Evolutionary conservation across 139 green algal species (phyloP).

Genomic region (Penium margaritaceum): DNA sequence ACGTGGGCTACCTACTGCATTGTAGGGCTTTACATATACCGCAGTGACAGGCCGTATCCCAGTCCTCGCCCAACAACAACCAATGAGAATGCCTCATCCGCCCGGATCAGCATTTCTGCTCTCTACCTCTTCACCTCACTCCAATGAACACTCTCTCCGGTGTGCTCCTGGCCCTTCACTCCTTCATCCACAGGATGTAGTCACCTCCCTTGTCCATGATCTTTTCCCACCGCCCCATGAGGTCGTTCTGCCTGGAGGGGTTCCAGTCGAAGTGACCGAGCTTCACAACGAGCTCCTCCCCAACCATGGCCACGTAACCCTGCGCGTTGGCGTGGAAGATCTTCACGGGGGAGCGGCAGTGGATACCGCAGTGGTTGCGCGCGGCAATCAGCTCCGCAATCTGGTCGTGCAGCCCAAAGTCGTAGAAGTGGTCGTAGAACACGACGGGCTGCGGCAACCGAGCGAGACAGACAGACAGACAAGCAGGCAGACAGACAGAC

Average conservation of each 20-base stretch:
- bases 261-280: slow-evolving; percentile 39
- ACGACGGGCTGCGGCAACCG: slow-evolving; percentile 43
- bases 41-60: too few relatives aligned
- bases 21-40: too few relatives aligned
- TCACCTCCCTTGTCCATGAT: slow-evolving; percentile 28
- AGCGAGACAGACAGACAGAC: neutral
- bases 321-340: slow-evolving; percentile 46
- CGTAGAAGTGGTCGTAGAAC: slow-evolving; percentile 57
- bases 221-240: slow-evolving; percentile 25
- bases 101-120: too few relatives aligned
- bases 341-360: slow-evolving; percentile 47
- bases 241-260: slow-evolving; percentile 31
- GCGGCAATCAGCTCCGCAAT: slow-evolving; percentile 49
- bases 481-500: too few relatives aligned
- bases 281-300: slow-evolving; percentile 41
- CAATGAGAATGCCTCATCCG: too few relatives aligned
- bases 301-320: slow-evolving; percentile 53
- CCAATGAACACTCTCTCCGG: too few relatives aligned
- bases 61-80: too few relatives aligned
- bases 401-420: slow-evolving; percentile 38
- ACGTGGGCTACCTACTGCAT: too few relatives aligned
- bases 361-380: slow-evolving; percentile 40
- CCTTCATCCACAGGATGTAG: slow-evolving; percentile 30
- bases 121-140: too few relatives aligned
- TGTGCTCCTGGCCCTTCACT: too few relatives aligned